These are phyloP conservation scores for Flaveria ramosissima DNA, from an alignment of 129 eudicot genomes.

Conservation along the genomic window DNA sequence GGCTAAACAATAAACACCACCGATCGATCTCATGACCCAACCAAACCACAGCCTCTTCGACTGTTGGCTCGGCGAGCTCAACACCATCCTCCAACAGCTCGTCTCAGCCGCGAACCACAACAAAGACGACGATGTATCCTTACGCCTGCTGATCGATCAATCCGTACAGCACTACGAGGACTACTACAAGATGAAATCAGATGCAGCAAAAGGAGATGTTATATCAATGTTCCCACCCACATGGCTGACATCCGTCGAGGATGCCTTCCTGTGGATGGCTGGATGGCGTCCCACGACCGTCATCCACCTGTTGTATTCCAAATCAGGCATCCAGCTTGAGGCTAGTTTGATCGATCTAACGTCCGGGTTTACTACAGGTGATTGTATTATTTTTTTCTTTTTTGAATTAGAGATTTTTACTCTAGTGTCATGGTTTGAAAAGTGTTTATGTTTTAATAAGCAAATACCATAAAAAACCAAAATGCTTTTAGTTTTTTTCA, in stretches of 20 bases:
- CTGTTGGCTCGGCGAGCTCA: slow-evolving; percentile 29
- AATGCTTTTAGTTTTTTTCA: too few species aligned
- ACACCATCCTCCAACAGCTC: slow-evolving; percentile 24
- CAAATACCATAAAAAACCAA: too few species aligned
- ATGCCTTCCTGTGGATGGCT: slow-evolving; percentile 32
- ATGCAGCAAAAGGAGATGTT: slow-evolving; percentile 36
- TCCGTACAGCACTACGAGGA: slow-evolving; percentile 49
- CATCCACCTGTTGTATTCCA: slow-evolving; percentile 38
- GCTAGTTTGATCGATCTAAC: background rate
- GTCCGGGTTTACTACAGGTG: background rate
- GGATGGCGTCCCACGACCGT: slow-evolving; percentile 38
- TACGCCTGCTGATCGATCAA: slow-evolving; percentile 21
- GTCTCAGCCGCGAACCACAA: slow-evolving; percentile 25
- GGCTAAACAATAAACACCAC: background rate
- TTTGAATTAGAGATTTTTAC: too few species aligned
- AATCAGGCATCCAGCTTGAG: slow-evolving; percentile 35
- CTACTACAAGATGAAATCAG: slow-evolving; percentile 44
- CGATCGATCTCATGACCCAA: background rate
- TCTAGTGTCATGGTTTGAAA: too few species aligned
- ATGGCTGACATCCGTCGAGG: slow-evolving; percentile 33
- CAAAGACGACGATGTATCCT: slow-evolving; percentile 11
- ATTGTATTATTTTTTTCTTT: background rate
- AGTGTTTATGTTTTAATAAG: too few species aligned
- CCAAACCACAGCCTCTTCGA: slow-evolving; percentile 26
- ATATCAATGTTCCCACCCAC: slow-evolving; percentile 31